phyloP scores from a whole-genome alignment of 345 rosid species.

The Eucalyptus marginata region DNA sequence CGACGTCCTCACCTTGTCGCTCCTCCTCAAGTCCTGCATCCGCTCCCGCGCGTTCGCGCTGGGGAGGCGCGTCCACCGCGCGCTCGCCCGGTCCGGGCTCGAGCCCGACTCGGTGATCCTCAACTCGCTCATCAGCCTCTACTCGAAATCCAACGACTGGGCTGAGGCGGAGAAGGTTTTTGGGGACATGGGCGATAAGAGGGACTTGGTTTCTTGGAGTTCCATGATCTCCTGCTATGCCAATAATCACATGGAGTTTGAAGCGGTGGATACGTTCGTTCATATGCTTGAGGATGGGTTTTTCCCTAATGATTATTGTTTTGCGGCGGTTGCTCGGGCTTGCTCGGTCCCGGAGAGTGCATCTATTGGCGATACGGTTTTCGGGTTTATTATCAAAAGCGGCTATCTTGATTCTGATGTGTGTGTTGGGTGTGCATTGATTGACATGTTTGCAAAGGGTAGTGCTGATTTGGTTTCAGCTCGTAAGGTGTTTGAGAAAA shows the following conservation, averaged over 20 bases:
- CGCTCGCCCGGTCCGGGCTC: slow-evolving; percentile 17
- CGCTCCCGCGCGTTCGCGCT: slow-evolving; percentile 30
- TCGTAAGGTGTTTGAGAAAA: neutral
- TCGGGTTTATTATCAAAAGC: neutral
- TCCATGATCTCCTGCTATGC: neutral
- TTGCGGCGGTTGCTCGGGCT: slow-evolving; percentile 19
- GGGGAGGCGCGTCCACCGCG: slow-evolving; percentile 41
- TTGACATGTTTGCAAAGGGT: neutral
- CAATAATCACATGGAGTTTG: neutral
- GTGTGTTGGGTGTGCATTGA: neutral
- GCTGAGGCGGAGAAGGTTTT: neutral
- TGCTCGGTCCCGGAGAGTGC: neutral
- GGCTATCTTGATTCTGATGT: neutral
- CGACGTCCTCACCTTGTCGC: neutral
- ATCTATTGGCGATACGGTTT: neutral
- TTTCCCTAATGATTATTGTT: slow-evolving; percentile 54
- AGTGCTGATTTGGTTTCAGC: neutral
- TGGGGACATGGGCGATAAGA: neutral
- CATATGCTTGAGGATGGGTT: slow-evolving; percentile 40
- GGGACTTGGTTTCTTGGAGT: neutral
- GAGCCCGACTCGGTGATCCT: slow-evolving; percentile 40
- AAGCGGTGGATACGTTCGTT: slow-evolving; percentile 8
- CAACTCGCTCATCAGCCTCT: neutral
- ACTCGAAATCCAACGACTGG: neutral
- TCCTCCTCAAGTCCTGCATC: neutral